A percentile compares a stretch with the other conserved stretches of the same genome.
These are phyloP conservation scores for Digitaria exilis DNA, from an alignment of 202 grass and related monocot genomes.

Conservation along the genomic window DNA sequence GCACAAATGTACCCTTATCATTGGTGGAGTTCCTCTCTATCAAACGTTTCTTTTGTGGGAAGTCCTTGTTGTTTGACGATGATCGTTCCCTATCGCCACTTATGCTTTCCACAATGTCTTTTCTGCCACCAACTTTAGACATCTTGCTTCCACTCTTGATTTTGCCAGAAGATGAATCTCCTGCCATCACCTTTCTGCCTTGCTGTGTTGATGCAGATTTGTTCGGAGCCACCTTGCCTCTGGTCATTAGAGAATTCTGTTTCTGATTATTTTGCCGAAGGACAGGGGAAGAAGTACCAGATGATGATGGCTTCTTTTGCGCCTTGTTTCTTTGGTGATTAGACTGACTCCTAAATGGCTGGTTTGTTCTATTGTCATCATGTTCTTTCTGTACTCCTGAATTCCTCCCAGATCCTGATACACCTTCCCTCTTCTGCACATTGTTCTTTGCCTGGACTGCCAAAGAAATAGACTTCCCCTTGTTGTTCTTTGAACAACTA, in stretches of 20 bases:
- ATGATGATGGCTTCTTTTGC: conserved; percentile 62
- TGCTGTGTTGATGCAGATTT: conserved; percentile 65
- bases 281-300: conserved; percentile 47
- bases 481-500: conserved; percentile 51
- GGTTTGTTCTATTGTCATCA: conserved; percentile 60
- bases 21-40: conserved; percentile 65
- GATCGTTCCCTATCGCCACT: conserved; percentile 56
- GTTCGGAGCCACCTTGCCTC: conserved; percentile 52
- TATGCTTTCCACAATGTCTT: conserved; percentile 52
- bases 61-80: conserved; percentile 74
- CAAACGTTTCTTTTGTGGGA: conserved; percentile 82
- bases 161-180: conserved; percentile 75
- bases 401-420: conserved; percentile 53
- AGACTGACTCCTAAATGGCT: conserved; percentile 57
- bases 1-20: conserved; percentile 47
- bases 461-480: conserved; percentile 78
- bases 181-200: conserved; percentile 51
- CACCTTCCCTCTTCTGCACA: conserved; percentile 82
- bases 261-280: conserved; percentile 94
- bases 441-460: conserved; percentile 83
- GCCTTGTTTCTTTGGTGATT: conserved; percentile 64
- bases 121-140: conserved; percentile 58
- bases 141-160: conserved; percentile 65
- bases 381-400: conserved; percentile 59
- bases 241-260: conserved; percentile 66